These are phyloP conservation scores for Colletotrichum navitas DNA, from an alignment of 2,329 filamentous ascomycete genomes.

Conservation along the genomic window DNA sequence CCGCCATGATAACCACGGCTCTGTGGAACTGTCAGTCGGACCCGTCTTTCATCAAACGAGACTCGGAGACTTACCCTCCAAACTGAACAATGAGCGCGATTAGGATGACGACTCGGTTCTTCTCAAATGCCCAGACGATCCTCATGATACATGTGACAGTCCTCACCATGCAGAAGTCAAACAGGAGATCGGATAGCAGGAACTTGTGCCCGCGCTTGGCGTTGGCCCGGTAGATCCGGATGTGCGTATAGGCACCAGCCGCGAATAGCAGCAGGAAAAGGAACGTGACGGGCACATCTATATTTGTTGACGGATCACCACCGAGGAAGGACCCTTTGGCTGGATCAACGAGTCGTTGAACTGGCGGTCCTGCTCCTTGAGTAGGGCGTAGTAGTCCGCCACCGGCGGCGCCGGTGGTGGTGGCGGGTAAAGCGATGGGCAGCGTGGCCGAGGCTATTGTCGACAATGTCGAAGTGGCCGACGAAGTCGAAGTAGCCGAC, in stretches of 20 bases:
- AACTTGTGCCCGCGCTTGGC: slow-evolving; percentile 54
- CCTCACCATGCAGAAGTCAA: slow-evolving; percentile 55
- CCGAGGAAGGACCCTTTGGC: slow-evolving; percentile 33
- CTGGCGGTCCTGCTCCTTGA: slow-evolving; percentile 1
- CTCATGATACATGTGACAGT: slow-evolving; percentile 52
- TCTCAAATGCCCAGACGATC: slow-evolving; percentile 51
- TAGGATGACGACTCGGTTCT: slow-evolving; percentile 48
- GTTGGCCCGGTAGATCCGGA: slow-evolving; percentile 48
- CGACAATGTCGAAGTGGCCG: no score
- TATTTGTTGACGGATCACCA: slow-evolving; percentile 31
- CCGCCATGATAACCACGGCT: slow-evolving; percentile 52
- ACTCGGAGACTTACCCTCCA: slow-evolving; percentile 47
- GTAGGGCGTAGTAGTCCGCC: slow-evolving; percentile 13
- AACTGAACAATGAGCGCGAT: slow-evolving; percentile 54
- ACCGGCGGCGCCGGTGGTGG: neutral
- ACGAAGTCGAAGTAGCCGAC: neutral
- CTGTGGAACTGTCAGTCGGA: slow-evolving; percentile 52
- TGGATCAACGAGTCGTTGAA: slow-evolving; percentile 22
- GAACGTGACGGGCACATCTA: slow-evolving; percentile 45
- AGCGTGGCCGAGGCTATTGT: neutral
- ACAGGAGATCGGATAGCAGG: slow-evolving; percentile 52
- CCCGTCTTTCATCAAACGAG: neutral
- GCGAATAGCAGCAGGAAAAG: slow-evolving; percentile 47
- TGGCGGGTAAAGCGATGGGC: slow-evolving; percentile 28
- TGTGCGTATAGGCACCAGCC: slow-evolving; percentile 46